Evolutionary conservation across 495 filamentous ascomycete species (phyloP).

Genomic region (Aspergillus sclerotiicarbonarius): DNA sequence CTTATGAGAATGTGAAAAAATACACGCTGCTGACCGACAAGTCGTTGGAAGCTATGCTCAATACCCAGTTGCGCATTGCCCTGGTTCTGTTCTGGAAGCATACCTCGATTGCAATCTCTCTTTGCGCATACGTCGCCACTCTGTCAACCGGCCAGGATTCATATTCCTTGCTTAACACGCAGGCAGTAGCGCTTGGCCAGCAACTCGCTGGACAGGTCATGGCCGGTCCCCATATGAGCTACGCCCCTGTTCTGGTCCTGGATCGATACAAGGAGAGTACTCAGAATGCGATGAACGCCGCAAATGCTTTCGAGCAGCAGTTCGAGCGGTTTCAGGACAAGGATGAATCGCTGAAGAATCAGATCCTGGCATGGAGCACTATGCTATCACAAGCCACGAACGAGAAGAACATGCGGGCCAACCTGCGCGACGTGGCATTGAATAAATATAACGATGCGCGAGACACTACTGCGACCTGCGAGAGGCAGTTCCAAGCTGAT

Average conservation of each 20-base stretch:
- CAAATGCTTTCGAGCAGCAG: background rate
- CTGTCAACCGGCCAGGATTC: background rate
- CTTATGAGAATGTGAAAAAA: background rate
- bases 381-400: background rate
- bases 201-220: slow-evolving; percentile 10
- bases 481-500: background rate
- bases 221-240: slow-evolving; percentile 5
- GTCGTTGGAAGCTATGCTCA: background rate
- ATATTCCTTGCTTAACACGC: background rate
- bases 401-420: background rate
- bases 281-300: background rate
- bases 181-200: slow-evolving; percentile 9
- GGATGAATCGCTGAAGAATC: background rate
- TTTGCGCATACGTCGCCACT: background rate
- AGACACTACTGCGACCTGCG: background rate
- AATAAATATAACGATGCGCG: background rate
- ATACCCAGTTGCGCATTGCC: slow-evolving; percentile 5
- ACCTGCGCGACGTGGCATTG: background rate
- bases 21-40: background rate
- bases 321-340: background rate
- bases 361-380: background rate
- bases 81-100: slow-evolving; percentile 3
- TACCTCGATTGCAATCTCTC: background rate
- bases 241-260: background rate
- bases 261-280: background rate